These are phyloP conservation scores for Fusarium pseudocircinatum DNA, from an alignment of 2,329 filamentous ascomycete species.

Conservation along the genomic window DNA sequence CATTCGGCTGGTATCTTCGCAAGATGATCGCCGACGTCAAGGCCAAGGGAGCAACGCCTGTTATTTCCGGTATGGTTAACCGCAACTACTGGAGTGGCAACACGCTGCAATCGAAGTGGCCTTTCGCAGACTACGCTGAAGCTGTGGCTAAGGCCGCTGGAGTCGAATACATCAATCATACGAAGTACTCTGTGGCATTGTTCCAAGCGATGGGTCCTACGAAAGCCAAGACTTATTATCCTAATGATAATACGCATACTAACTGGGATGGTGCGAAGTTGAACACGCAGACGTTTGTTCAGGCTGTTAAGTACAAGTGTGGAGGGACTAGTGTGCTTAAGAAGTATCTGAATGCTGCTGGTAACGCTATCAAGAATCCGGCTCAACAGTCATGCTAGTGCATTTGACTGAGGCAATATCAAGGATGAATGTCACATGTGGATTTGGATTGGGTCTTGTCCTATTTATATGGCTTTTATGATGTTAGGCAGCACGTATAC, in stretches of 20 bases:
- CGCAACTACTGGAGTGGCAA: neutral
- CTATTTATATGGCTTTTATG: no score
- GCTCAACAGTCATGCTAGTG: neutral
- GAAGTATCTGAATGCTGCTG: neutral
- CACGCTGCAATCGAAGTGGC: neutral
- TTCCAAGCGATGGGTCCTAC: neutral
- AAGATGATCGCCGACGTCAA: neutral
- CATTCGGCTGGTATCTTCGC: neutral
- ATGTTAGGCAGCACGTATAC: no score
- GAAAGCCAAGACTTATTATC: rapidly evolving
- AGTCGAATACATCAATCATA: neutral
- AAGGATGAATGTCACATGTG: no score
- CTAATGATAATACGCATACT: neutral
- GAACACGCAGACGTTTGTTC: neutral
- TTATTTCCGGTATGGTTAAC: neutral
- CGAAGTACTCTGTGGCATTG: neutral
- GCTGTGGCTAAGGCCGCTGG: neutral
- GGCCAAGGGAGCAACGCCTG: neutral
- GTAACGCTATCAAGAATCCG: neutral
- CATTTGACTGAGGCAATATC: rapidly evolving
- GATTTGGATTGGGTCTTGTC: neutral
- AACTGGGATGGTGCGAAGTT: neutral
- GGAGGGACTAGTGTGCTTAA: neutral
- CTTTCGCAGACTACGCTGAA: neutral
- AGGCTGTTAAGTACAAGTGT: neutral